Conservation (phyloP, 106 monocot species). For the Allium sativum region DNA sequence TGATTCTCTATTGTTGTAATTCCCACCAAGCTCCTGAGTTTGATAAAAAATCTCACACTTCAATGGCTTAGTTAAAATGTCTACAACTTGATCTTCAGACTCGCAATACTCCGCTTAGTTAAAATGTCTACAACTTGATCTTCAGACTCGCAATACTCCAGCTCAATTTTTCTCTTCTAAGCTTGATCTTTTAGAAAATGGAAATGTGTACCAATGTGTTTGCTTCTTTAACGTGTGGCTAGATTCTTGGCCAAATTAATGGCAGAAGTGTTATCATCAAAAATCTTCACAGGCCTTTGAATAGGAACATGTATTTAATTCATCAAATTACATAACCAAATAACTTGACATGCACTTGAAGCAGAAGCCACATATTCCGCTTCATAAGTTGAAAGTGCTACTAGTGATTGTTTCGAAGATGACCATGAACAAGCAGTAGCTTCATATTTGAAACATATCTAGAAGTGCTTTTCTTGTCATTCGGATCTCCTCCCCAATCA, state of each 20-base stretch:
- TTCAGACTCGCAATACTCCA: not conserved
- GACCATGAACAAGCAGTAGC: not conserved
- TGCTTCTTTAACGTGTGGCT: not conserved
- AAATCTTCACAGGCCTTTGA: not conserved
- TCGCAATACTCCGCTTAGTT: too few species aligned
- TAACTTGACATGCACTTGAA: constrained; percentile 1
- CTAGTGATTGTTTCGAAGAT: not conserved
- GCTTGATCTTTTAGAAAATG: not conserved
- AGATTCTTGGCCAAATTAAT: not conserved
- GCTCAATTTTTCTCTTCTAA: not conserved
- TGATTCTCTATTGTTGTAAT: too few species aligned
- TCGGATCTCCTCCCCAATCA: not conserved
- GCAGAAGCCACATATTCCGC: constrained; percentile 3
- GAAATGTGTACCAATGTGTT: not conserved
- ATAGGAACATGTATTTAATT: not conserved
- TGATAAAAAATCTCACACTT: too few species aligned
- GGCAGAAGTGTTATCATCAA: not conserved
- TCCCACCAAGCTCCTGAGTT: too few species aligned
- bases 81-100: too few species aligned
- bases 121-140: not conserved
- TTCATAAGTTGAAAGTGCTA: not conserved
- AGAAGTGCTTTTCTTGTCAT: constrained; percentile 3
- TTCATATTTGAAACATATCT: not conserved
- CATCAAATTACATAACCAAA: not conserved
- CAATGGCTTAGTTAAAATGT: too few species aligned